These are phyloP conservation scores for Blastobotrys arbuscula DNA, from an alignment of 1,139 yeast genomes.

Conservation along the genomic window DNA sequence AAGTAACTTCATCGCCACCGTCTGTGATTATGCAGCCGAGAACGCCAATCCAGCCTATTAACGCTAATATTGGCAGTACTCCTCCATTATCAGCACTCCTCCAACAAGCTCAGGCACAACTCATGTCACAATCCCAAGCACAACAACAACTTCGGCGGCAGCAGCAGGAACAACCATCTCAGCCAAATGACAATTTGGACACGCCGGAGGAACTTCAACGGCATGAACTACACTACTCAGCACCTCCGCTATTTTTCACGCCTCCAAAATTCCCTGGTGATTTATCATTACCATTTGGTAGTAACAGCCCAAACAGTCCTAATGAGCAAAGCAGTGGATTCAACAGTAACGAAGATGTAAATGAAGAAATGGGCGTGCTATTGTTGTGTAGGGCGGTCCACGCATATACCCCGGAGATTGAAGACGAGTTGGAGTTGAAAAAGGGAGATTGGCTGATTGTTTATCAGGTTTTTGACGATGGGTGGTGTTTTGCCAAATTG, in stretches of 20 bases:
- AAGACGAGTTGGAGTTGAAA: slow-evolving; percentile 34
- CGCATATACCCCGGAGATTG: slow-evolving; percentile 30
- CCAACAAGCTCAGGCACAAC: not conserved
- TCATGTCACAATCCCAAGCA: not conserved
- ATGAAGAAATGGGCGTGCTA: not conserved
- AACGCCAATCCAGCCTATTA: not conserved
- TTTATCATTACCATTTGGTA: not conserved
- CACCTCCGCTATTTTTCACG: slow-evolving; percentile 5
- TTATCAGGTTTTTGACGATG: slow-evolving; percentile 35
- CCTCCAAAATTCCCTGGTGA: slow-evolving; percentile 11
- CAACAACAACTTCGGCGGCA: not conserved
- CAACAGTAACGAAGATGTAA: not conserved
- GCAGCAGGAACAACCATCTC: not conserved
- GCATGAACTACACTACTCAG: not conserved
- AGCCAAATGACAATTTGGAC: not conserved
- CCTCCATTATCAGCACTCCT: not conserved
- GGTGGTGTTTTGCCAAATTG: slow-evolving; percentile 33
- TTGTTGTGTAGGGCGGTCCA: slow-evolving; percentile 26
- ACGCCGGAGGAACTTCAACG: not conserved
- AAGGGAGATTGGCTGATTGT: slow-evolving; percentile 31
- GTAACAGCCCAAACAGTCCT: not conserved
- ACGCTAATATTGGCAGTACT: not conserved
- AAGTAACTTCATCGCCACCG: not conserved
- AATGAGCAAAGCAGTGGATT: not conserved
- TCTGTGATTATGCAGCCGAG: not conserved